Conservation (phyloP, 306 rosid genomes). For the Cucumis cinereus region DNA sequence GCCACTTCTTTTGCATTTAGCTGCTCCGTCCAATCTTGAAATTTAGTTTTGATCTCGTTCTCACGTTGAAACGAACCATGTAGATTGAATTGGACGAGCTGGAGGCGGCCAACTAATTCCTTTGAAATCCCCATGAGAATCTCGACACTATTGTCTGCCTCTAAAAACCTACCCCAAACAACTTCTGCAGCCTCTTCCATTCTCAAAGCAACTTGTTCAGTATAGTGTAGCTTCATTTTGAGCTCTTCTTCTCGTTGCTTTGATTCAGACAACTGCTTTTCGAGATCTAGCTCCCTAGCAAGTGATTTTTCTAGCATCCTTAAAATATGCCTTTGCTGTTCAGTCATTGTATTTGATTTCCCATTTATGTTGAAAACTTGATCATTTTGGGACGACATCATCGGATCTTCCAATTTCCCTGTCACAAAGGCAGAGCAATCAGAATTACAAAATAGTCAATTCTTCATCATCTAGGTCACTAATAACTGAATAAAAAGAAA, state of each 20-base stretch:
- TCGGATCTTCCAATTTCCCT: constrained; percentile 42
- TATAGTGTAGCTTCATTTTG: constrained; percentile 60
- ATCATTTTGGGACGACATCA: constrained; percentile 28
- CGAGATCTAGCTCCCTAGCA: constrained; percentile 75
- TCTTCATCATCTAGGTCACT: neutral
- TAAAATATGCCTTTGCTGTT: constrained; percentile 62
- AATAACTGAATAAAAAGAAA: constrained; percentile 15
- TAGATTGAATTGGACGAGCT: constrained; percentile 50
- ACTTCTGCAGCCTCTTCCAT: constrained; percentile 87
- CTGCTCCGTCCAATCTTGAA: constrained; percentile 31
- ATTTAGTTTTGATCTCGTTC: constrained; percentile 38
- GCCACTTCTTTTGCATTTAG: constrained; percentile 42
- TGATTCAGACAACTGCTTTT: constrained; percentile 65
- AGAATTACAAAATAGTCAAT: neutral
- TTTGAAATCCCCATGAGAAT: constrained; percentile 71
- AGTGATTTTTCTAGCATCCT: constrained; percentile 82
- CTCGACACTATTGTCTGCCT: constrained; percentile 82
- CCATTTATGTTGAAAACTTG: constrained; percentile 21
- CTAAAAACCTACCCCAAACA: constrained; percentile 95
- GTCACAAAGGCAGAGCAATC: constrained; percentile 5
- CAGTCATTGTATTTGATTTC: constrained; percentile 43
- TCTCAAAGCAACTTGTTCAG: constrained; percentile 55
- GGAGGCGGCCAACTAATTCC: constrained; percentile 59
- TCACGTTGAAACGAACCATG: constrained; percentile 46
- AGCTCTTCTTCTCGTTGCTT: constrained; percentile 59